Evolutionary conservation across 2,329 filamentous ascomycete genomes (phyloP).

Genomic region (Lasiodiplodia sp.): DNA sequence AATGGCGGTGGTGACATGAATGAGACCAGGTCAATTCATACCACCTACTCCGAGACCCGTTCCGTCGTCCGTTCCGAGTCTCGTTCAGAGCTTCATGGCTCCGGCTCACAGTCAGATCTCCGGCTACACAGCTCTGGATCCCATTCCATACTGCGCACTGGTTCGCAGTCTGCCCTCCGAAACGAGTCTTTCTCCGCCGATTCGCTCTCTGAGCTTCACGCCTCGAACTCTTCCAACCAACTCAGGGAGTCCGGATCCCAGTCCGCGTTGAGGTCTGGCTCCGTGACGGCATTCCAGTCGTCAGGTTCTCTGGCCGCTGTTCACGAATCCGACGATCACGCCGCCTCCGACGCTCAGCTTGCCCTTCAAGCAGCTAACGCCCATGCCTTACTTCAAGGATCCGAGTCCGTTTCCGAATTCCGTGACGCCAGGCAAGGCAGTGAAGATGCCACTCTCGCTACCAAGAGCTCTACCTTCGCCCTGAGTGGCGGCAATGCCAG

Average conservation of each 20-base stretch:
- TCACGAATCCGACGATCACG: conserved; percentile 11
- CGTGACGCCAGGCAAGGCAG: conserved; percentile 6
- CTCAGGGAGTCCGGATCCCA: conserved; percentile 17
- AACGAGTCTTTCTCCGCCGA: conserved; percentile 15
- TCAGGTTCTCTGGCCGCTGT: conserved; percentile 16
- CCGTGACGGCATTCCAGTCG: conserved; percentile 4
- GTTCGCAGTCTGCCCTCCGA: conserved; percentile 12
- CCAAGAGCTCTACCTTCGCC: neutral
- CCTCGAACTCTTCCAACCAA: neutral
- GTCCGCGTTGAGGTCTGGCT: conserved; percentile 14
- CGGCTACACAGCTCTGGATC: conserved; percentile 8
- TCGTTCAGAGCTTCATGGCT: conserved; percentile 12
- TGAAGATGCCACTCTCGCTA: conserved; percentile 8
- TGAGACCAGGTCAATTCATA: conserved; percentile 5
- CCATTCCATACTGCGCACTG: neutral
- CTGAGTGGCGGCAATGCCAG: neutral
- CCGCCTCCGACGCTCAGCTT: neutral
- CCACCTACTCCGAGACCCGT: conserved; percentile 13
- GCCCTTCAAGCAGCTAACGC: neutral
- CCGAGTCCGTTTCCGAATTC: neutral
- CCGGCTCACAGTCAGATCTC: conserved; percentile 8
- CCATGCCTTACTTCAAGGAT: neutral
- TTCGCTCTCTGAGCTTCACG: conserved; percentile 10
- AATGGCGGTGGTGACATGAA: conserved; percentile 7
- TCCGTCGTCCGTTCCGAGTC: conserved; percentile 21